phyloP scores from a whole-genome alignment of 805 yeast species.

The Candida parachauliodes region DNA sequence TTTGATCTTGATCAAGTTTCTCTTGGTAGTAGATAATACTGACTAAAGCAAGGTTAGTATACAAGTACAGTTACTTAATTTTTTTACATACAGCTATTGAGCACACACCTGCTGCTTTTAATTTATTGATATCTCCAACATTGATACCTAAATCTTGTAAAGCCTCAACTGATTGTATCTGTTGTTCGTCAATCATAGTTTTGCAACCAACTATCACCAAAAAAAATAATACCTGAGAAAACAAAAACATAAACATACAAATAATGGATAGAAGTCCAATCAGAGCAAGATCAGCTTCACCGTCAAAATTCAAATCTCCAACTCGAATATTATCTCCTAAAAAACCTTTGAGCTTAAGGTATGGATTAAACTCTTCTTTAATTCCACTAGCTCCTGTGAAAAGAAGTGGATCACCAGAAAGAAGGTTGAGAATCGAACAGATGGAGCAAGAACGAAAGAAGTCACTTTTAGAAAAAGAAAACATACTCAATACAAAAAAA shows the following conservation, averaged over 20 bases:
- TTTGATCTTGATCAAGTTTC: slow-evolving; percentile 15
- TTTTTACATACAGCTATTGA: slow-evolving; percentile 16
- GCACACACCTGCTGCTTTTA: slow-evolving; percentile 14
- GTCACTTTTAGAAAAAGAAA: slow-evolving; percentile 14
- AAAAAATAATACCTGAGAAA: background rate
- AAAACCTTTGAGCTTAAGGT: background rate
- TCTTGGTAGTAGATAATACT: slow-evolving; percentile 13
- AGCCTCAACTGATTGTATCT: slow-evolving; percentile 9
- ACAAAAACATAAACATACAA: background rate
- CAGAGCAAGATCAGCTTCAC: background rate
- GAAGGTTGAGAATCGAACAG: slow-evolving; percentile 27
- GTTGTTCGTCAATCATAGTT: slow-evolving; percentile 5
- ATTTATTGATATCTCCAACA: slow-evolving; percentile 15
- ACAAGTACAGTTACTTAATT: too few species aligned
- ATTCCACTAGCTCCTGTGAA: slow-evolving; percentile 16
- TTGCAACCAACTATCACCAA: slow-evolving; percentile 7
- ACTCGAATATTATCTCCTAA: background rate
- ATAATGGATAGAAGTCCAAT: slow-evolving; percentile 5
- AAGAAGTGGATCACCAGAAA: slow-evolving; percentile 33
- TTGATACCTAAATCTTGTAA: slow-evolving; percentile 15
- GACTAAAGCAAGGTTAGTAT: too few species aligned
- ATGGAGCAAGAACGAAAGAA: slow-evolving; percentile 22
- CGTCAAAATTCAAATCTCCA: background rate
- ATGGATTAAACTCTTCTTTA: background rate
- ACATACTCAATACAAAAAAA: background rate